Evolutionary conservation across 768 basidiomycete genomes (phyloP).

Genomic region (Piloderma croceum): DNA sequence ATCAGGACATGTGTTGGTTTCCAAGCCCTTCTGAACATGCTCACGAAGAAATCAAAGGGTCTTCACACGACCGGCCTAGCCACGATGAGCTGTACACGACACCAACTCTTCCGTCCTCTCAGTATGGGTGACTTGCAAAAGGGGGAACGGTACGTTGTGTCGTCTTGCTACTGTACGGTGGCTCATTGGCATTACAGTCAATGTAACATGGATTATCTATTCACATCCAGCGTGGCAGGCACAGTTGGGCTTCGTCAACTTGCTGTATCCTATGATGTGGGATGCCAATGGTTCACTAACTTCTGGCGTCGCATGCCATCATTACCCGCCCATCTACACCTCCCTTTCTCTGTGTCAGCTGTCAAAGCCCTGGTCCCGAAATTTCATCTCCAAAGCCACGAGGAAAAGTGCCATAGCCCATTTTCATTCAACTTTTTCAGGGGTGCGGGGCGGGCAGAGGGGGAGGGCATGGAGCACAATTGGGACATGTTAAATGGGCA

Average conservation of each 20-base stretch:
- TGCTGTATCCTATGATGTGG: conserved; percentile 18
- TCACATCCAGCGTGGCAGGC: background rate
- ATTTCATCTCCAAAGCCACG: conserved; percentile 17
- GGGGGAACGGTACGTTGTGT: conserved; percentile 11
- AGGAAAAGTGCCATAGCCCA: conserved; percentile 11
- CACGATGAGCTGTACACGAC: conserved; percentile 8
- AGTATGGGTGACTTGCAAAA: conserved; percentile 17
- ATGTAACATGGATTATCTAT: conserved; percentile 11
- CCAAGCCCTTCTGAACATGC: conserved; percentile 4
- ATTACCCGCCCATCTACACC: conserved; percentile 2
- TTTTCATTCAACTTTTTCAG: conserved; percentile 14
- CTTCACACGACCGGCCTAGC: conserved; percentile 8
- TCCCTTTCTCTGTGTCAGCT: too few relatives aligned
- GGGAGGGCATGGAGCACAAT: conserved; percentile 17
- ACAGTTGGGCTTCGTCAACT: background rate
- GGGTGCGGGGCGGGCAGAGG: conserved; percentile 16
- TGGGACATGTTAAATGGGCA: conserved; percentile 15
- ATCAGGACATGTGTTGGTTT: conserved; percentile 7
- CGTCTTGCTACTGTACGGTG: background rate
- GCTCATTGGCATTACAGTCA: conserved; percentile 6
- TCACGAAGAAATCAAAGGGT: conserved; percentile 7
- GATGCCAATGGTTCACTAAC: conserved; percentile 15
- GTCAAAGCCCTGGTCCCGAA: conserved; percentile 15
- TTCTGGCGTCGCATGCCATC: conserved; percentile 6
- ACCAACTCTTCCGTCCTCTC: conserved; percentile 8